phyloP scores from a whole-genome alignment of 164 flowering plant species.

The Aristolochia contorta region DNA sequence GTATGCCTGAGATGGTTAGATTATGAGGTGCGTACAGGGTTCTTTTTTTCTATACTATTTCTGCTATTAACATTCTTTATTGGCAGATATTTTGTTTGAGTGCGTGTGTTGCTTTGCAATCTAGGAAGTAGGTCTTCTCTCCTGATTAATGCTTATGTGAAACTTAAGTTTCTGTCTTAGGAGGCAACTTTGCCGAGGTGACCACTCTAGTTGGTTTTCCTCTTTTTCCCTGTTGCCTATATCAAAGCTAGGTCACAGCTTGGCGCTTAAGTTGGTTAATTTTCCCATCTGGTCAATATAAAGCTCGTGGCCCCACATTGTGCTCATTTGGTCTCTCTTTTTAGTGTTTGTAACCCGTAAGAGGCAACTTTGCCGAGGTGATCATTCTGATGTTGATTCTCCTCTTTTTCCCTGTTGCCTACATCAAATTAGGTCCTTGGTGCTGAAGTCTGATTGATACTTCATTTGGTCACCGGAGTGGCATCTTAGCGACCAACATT shows the following conservation, averaged over 20 bases:
- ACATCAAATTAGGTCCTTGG: constrained; percentile 7
- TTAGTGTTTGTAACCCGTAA: not conserved
- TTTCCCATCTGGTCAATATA: not conserved
- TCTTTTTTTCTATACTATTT: too few species aligned
- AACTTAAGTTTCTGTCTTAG: not conserved
- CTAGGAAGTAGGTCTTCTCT: too few species aligned
- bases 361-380: constrained; percentile 49
- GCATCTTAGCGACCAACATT: too few species aligned
- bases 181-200: constrained; percentile 28
- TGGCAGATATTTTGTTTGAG: too few species aligned
- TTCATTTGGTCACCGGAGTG: not conserved
- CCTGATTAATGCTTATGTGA: not conserved
- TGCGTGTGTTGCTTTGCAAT: too few species aligned
- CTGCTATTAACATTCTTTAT: too few species aligned
- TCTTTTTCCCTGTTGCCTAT: constrained; percentile 20
- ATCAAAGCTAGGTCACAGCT: not conserved
- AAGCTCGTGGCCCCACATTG: not conserved
- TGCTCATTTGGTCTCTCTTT: too few species aligned
- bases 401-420: constrained; percentile 35
- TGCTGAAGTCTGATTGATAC: not conserved
- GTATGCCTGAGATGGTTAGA: too few species aligned
- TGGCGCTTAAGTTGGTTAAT: not conserved
- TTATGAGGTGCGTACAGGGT: too few species aligned
- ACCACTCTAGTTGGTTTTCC: constrained; percentile 10
- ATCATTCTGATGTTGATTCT: constrained; percentile 17